Base-by-base conservation (phyloP, 805 yeast species). In the Blastobotrys chiropterorum region DNA sequence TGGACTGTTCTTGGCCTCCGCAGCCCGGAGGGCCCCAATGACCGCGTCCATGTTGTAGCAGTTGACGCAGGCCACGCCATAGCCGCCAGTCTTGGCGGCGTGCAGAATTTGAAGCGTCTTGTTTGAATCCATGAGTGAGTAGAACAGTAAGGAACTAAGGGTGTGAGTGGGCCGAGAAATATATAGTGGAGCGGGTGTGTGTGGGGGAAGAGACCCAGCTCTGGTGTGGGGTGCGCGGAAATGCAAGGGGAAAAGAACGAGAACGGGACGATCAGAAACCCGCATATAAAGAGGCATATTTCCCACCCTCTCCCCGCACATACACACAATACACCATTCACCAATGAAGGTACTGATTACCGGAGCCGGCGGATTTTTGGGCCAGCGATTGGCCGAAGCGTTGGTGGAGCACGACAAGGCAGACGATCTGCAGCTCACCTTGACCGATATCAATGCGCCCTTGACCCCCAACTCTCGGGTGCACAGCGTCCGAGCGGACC, bases 11-110 rank as follows among this genome's bases (percentile, higher is more conserved):
- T 60, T 58, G 21, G 51, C 58, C 55, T 70, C 72, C 3, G 73
- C 72, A 2, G 73, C 73, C 47, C 57, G 56, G 40, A 70, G 61
- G 61, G 69, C 61, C 13, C 67, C 67, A n/a, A 67, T 50, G 7
- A 63, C 65, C n/a, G 66, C 69, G 46, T 69, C 73, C 6, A 67
- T 52, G 13, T 66, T 67, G 58, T 69, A 69, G 41, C 69, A 70
- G 43, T 68, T 60, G 44, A 70, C 62, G 6, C 72, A 67, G 2
- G 70, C 57, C 2, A 69, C 70, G 3, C 70, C 71, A 50, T 68
- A 69, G 3, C 57, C 56, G 13, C 65, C 64, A 14, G 55, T 48
- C 51, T 68, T 69, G 13, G 72, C 72, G 13, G 56, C 63, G 39
- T 56, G 57, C 17, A 70, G 56, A 11, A 69, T 68, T 47, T 59